Conservation (phyloP, 352 stramenopile species). For the Phytophthora litchii region DNA sequence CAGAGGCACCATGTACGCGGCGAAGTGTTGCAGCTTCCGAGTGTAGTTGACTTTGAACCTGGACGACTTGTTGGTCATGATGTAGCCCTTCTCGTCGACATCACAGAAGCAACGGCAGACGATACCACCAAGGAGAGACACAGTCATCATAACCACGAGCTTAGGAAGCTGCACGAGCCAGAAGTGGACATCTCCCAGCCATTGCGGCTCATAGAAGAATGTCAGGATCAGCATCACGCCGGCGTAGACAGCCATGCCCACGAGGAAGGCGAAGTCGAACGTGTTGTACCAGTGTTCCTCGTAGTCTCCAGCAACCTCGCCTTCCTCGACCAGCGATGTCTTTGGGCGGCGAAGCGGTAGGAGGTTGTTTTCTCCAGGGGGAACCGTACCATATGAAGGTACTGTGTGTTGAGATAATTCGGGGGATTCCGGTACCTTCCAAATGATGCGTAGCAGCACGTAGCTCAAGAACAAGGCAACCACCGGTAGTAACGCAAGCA, state of each 20-base stretch:
- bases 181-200: constrained; percentile 56
- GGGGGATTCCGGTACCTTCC: constrained; percentile 49
- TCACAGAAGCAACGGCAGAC: constrained; percentile 83
- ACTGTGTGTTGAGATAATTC: constrained; percentile 35
- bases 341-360: constrained; percentile 50
- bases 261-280: constrained; percentile 68
- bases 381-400: constrained; percentile 55
- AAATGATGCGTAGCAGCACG: constrained; percentile 68
- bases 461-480: constrained; percentile 59
- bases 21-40: constrained; percentile 84
- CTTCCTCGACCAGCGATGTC: constrained; percentile 65
- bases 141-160: constrained; percentile 72
- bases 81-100: constrained; percentile 83
- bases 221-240: constrained; percentile 63
- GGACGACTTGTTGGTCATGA: constrained; percentile 86
- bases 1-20: constrained; percentile 83
- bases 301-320: constrained; percentile 69
- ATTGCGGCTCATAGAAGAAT: constrained; percentile 57
- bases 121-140: constrained; percentile 72
- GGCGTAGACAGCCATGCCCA: constrained; percentile 61
- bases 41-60: constrained; percentile 91
- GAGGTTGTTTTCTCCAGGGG: too few species aligned
- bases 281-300: constrained; percentile 53
- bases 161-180: constrained; percentile 79
- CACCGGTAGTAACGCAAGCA: constrained; percentile 49